Evolutionary conservation across 1,284 basidiomycete genomes (phyloP).

Genomic region (Papiliotrema fonsecae): DNA sequence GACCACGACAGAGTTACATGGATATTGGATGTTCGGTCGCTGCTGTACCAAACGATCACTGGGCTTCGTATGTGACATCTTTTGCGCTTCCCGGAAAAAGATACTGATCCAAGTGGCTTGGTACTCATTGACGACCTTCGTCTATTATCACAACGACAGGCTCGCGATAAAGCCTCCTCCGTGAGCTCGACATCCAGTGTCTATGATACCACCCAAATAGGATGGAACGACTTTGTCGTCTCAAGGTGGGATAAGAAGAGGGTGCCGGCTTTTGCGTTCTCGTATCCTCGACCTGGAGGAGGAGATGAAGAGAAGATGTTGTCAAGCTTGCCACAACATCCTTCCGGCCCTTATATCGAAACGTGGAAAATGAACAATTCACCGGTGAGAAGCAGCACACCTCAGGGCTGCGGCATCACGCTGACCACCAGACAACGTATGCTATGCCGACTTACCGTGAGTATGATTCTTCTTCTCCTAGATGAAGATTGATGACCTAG

Average conservation of each 20-base stretch:
- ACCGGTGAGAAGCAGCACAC: not conserved
- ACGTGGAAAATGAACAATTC: not conserved
- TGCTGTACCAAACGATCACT: slow-evolving; percentile 1
- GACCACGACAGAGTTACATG: not conserved
- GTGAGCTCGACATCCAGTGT: not conserved
- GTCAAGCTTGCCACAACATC: not conserved
- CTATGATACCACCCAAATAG: not conserved
- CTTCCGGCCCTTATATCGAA: not conserved
- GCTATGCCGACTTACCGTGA: slow-evolving; percentile 2
- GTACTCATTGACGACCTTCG: not conserved
- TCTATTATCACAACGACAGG: not conserved
- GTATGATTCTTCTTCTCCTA: not conserved
- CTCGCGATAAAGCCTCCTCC: not conserved
- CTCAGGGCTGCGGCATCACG: not conserved
- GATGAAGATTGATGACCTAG: not conserved
- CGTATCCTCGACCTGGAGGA: not conserved
- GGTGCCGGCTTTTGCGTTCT: slow-evolving; percentile 2
- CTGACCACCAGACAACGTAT: not conserved
- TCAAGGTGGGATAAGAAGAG: not conserved
- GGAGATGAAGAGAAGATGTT: not conserved
- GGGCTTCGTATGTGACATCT: not conserved
- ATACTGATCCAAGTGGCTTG: not conserved
- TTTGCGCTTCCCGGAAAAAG: not conserved
- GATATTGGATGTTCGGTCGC: slow-evolving; percentile 4
- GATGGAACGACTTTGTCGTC: not conserved